Conservation (phyloP, 169 alveolate species). For the Condylostoma magnum region DNA sequence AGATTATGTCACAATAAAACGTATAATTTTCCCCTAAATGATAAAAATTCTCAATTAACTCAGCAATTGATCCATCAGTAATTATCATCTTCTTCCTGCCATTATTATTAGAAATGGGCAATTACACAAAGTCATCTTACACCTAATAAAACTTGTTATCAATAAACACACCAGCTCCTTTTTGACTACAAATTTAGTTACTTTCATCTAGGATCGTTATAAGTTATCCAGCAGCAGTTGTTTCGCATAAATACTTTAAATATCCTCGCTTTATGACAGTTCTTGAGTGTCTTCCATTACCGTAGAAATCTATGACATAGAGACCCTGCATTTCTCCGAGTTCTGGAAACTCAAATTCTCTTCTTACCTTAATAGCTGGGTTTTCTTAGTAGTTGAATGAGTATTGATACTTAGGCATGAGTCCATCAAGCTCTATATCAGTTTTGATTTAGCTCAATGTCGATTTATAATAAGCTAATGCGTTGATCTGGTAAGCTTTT, state of each 20-base stretch:
- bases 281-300: constrained; percentile 53
- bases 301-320: constrained; percentile 57
- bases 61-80: constrained; percentile 34
- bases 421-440: constrained; percentile 61
- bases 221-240: constrained; percentile 58
- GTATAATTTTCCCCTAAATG: constrained; percentile 37
- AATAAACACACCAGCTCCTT: constrained; percentile 37
- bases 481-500: constrained; percentile 56
- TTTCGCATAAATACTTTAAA: constrained; percentile 44
- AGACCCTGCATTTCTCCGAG: constrained; percentile 47
- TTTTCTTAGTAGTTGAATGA: constrained; percentile 33
- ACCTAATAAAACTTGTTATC: constrained; percentile 32
- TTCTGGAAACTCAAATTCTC: constrained; percentile 41
- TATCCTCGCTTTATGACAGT: constrained; percentile 63
- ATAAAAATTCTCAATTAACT: constrained; percentile 24
- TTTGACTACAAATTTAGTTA: constrained; percentile 36
- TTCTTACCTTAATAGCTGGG: constrained; percentile 24
- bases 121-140: background rate
- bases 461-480: constrained; percentile 45
- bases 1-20: constrained; percentile 29
- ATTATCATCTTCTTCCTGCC: constrained; percentile 28
- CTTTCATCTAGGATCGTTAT: constrained; percentile 58
- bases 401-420: constrained; percentile 49
- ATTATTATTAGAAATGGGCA: constrained; percentile 40
- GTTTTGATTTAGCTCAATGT: constrained; percentile 36